Conservation (phyloP, 208 protist species). For the Acanthamoeba royreba region DNA sequence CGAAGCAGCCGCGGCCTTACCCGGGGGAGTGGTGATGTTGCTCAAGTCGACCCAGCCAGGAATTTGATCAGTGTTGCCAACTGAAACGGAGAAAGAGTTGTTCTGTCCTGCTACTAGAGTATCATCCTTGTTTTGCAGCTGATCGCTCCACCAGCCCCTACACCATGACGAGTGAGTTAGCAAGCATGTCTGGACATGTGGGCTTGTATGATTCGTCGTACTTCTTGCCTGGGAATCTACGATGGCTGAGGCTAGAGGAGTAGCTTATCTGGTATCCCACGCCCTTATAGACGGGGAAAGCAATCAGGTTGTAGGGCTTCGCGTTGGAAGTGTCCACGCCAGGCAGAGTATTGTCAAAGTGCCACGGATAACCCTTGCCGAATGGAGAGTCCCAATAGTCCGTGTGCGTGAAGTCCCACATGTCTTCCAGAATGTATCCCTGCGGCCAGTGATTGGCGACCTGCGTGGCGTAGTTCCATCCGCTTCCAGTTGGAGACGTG, state of each 20-base stretch:
- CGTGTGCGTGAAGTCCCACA: slow-evolving; percentile 59
- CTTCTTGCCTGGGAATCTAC: slow-evolving; percentile 24
- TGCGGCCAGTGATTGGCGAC: slow-evolving; percentile 39
- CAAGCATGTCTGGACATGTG: too few relatives aligned
- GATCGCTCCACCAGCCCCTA: slow-evolving; percentile 57
- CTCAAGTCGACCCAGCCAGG: too few relatives aligned
- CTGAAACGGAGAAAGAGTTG: too few relatives aligned
- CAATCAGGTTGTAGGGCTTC: slow-evolving; percentile 54
- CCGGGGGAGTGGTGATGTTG: too few relatives aligned
- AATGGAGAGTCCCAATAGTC: slow-evolving; percentile 50
- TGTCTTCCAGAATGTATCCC: slow-evolving; percentile 41
- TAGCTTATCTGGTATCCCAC: slow-evolving; percentile 38
- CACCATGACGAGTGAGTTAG: not conserved
- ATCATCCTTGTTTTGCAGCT: slow-evolving; percentile 58
- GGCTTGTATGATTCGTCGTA: too few relatives aligned
- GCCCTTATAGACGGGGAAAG: slow-evolving; percentile 52
- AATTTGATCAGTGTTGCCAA: too few relatives aligned
- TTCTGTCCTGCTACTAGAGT: slow-evolving; percentile 44
- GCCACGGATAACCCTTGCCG: slow-evolving; percentile 53
- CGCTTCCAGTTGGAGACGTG: not conserved
- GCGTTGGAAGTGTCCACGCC: slow-evolving; percentile 12
- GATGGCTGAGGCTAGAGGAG: not conserved
- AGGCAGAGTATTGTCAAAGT: slow-evolving; percentile 54
- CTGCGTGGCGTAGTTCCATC: slow-evolving; percentile 16
- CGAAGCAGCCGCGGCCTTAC: too few relatives aligned